Conservation (phyloP, 108 stramenopile genomes). For the Skeletonema grethae region DNA sequence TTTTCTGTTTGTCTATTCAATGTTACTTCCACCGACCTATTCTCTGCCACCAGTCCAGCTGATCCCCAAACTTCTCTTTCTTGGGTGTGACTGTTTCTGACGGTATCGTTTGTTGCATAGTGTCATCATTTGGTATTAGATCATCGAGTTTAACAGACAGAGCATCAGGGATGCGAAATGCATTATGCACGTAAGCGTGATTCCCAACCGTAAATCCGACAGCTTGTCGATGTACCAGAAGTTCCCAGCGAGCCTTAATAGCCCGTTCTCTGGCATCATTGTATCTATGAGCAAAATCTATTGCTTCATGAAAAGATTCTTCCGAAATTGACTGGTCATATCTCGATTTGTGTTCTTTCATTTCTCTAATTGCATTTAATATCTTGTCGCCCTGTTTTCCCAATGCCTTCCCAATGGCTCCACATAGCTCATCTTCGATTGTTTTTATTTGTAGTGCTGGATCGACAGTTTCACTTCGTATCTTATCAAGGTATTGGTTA, state of each 20-base stretch:
- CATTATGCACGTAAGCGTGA: conserved; percentile 67
- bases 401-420: conserved; percentile 79
- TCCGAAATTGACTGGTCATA: conserved; percentile 39
- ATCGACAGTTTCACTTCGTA: conserved; percentile 63
- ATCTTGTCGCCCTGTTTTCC: conserved; percentile 80
- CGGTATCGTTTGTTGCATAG: not conserved
- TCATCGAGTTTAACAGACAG: conserved; percentile 41
- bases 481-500: conserved; percentile 72
- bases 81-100: conserved; percentile 9
- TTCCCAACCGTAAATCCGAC: conserved; percentile 82
- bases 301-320: conserved; percentile 28
- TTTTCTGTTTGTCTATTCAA: too few species aligned
- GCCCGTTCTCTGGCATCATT: conserved; percentile 71
- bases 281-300: conserved; percentile 50
- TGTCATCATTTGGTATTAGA: not conserved
- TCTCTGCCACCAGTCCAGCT: conserved; percentile 80
- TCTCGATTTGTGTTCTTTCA: conserved; percentile 46
- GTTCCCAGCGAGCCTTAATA: conserved; percentile 74
- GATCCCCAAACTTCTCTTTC: conserved; percentile 60
- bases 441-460: conserved; percentile 77
- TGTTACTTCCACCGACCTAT: conserved; percentile 73
- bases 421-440: conserved; percentile 81
- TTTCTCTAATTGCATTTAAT: conserved; percentile 45
- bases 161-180: conserved; percentile 68
- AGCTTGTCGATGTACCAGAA: conserved; percentile 86